phyloP scores from a whole-genome alignment of 1,284 basidiomycete genomes.

The Boletus albobrunnescens region DNA sequence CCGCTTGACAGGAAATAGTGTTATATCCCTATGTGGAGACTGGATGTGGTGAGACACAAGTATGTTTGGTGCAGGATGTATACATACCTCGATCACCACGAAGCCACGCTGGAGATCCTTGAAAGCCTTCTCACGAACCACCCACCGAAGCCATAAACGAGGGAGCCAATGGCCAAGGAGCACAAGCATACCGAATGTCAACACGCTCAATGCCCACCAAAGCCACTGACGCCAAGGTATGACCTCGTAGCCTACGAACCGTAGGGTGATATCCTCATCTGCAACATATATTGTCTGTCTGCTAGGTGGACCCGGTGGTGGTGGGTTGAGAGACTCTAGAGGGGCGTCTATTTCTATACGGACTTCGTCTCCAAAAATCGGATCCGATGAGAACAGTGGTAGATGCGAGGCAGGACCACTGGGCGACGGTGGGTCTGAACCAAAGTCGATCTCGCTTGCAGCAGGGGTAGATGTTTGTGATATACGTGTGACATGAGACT shows the following conservation, averaged over 20 bases:
- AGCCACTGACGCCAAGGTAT: constrained; percentile 59
- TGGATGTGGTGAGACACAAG: constrained; percentile 29
- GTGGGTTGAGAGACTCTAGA: constrained; percentile 56
- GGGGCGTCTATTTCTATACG: constrained; percentile 73
- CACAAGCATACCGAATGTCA: constrained; percentile 74
- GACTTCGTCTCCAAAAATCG: constrained; percentile 74
- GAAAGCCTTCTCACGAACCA: constrained; percentile 84
- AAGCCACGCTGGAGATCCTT: constrained; percentile 66
- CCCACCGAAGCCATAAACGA: constrained; percentile 82
- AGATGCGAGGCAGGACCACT: constrained; percentile 44
- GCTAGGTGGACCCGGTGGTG: constrained; percentile 72
- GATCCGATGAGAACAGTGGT: constrained; percentile 68
- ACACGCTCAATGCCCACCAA: constrained; percentile 72
- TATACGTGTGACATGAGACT: constrained; percentile 22
- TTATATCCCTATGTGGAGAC: constrained; percentile 80
- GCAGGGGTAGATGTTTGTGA: constrained; percentile 37
- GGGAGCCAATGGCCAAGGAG: constrained; percentile 95
- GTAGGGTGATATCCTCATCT: constrained; percentile 89
- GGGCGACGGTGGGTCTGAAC: constrained; percentile 64
- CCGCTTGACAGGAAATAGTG: constrained; percentile 67
- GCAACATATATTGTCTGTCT: constrained; percentile 84
- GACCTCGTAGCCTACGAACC: constrained; percentile 86
- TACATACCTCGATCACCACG: constrained; percentile 85
- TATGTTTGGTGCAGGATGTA: background rate
- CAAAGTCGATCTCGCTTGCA: constrained; percentile 61